Percentiles rank a stretch among this genome's conserved stretches.
These are phyloP conservation scores for Albizia julibrissin DNA, from an alignment of 306 rosid species.

Conservation along the genomic window DNA sequence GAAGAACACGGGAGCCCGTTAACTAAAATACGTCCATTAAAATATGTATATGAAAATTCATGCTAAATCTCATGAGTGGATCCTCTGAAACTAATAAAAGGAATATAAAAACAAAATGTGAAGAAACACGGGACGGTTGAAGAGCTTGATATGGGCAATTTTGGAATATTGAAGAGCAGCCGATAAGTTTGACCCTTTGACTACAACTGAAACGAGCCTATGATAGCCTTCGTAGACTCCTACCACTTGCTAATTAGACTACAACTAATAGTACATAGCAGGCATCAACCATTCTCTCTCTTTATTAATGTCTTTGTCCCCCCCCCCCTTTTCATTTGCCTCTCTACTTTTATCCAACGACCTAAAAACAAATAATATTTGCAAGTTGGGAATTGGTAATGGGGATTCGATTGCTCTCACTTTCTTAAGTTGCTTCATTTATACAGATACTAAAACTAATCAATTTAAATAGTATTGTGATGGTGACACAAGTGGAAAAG, in stretches of 20 bases:
- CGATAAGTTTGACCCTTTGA: constrained; percentile 21
- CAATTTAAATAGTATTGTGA: not conserved
- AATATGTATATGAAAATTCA: not conserved
- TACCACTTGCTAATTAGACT: not conserved
- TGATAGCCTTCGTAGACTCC: not conserved
- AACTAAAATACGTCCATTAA: not conserved
- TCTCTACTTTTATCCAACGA: not conserved
- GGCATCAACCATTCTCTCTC: constrained; percentile 4
- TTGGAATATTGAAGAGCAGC: constrained; percentile 5
- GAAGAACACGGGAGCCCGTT: not conserved
- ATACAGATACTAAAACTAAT: not conserved
- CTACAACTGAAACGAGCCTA: constrained; percentile 19
- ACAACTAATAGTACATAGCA: not conserved
- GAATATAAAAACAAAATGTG: not conserved
- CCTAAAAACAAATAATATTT: not conserved
- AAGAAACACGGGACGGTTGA: not conserved
- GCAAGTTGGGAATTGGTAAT: not conserved
- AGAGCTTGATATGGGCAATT: constrained; percentile 1
- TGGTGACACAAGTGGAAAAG: not conserved
- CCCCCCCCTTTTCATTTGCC: not conserved
- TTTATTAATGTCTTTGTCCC: constrained; percentile 23
- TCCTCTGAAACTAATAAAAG: not conserved
- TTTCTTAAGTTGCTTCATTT: not conserved
- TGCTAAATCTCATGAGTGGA: not conserved
- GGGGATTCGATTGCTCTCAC: not conserved